Conservation (phyloP, 116 monocot genomes). For the Thalassia testudinum region DNA sequence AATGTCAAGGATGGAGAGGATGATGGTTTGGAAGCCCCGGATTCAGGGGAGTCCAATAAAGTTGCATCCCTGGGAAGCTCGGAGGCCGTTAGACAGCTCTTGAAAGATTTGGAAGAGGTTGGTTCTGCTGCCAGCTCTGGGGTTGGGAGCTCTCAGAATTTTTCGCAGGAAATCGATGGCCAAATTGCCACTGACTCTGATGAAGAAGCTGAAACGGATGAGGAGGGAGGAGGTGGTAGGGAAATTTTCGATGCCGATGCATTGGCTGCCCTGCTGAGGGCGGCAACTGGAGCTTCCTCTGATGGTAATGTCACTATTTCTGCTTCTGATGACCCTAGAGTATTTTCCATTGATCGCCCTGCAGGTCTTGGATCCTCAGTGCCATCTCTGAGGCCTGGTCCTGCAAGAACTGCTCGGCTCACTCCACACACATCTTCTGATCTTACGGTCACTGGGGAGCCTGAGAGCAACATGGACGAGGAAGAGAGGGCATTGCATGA, state of each 20-base stretch:
- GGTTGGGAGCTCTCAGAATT: conserved; percentile 19
- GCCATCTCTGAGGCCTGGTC: conserved; percentile 40
- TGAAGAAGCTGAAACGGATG: conserved; percentile 49
- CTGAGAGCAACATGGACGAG: conserved; percentile 40
- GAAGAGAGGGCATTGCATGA: conserved; percentile 83
- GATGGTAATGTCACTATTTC: conserved; percentile 40
- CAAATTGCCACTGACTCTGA: conserved; percentile 48
- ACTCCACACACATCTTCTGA: conserved; percentile 29
- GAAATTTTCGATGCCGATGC: conserved; percentile 63
- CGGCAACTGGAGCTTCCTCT: conserved; percentile 49
- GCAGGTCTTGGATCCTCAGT: conserved; percentile 72
- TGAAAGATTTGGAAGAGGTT: conserved; percentile 41
- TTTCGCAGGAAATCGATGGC: conserved; percentile 23
- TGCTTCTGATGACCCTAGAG: conserved; percentile 36
- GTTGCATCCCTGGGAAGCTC: conserved; percentile 37
- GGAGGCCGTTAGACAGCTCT: conserved; percentile 26
- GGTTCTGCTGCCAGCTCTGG: conserved; percentile 22
- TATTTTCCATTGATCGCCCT: conserved; percentile 64
- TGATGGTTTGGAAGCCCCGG: conserved; percentile 6
- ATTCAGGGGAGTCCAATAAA: conserved; percentile 18
- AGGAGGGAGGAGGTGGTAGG: conserved; percentile 36
- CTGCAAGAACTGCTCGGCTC: conserved; percentile 22
- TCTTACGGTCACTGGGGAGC: conserved; percentile 20
- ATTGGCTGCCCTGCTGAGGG: conserved; percentile 68
- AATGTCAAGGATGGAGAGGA: neutral